Evolutionary conservation across 2,329 filamentous ascomycete species (phyloP), one percentile per base, ranked within the genome.

Genomic region (Ophiostoma quercus): DNA sequence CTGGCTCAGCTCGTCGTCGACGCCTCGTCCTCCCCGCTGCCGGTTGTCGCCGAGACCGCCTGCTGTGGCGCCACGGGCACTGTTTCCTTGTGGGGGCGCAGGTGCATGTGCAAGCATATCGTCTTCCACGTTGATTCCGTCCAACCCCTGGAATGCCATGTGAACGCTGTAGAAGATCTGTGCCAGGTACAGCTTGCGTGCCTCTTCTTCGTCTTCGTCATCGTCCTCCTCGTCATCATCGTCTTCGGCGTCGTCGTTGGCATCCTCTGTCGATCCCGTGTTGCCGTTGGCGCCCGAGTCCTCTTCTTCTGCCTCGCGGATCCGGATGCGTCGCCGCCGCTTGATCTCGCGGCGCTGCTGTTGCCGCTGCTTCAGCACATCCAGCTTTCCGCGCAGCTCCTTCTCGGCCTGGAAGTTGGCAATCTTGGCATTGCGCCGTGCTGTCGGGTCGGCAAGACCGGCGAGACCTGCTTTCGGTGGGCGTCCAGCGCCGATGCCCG

Each of bases 341-440:
- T 57, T 70, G n/a, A 54, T 34, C 67, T 68, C 67, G 14, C 70
- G 69, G n/a, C 69, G 65, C 67, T 69, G 71, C 11, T 67, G 75
- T 60, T 82, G 81, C 60, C 83, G 80, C 47, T 76, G 76, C 68
- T 80, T 79, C 74, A 84, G 79, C 51, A 77, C 78, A 79, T 92
- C 91, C n/a, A 98, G 83, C 78, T 90, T 94, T 74, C 88, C 84
- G 79, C 92, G 93, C 71, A 99, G 80, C 72, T 90, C 88, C 78
- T 95, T 97, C 79, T 98, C 95, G 68, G 91, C 87, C 75, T 87
- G 89, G 80, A 93, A 97, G 72, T 91, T 88, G 63, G 88, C 85
- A 74, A 99, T 96, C 80, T 98, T 99, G 66, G 88, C 87, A 70
- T 94, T 89, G 74, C 95, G 85, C 72, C 90, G 86, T 39, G 88